These are phyloP conservation scores for Acaromyces ingoldii DNA, from an alignment of 1,284 basidiomycete species.

Conservation along the genomic window DNA sequence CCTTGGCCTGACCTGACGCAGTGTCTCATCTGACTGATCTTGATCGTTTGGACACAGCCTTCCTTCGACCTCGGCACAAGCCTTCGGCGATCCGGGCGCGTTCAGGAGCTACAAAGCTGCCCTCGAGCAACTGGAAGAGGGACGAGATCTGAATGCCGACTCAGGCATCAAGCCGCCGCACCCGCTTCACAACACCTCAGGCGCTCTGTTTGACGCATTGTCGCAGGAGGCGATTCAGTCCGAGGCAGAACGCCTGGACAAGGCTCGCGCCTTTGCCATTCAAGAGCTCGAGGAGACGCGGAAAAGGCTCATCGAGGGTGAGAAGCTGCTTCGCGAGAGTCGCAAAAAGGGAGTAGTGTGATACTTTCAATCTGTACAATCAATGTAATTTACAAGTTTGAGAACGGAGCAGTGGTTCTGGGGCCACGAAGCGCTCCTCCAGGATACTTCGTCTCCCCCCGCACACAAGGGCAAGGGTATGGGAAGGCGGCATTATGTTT, in stretches of 20 bases:
- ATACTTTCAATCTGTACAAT: no score
- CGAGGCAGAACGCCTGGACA: constrained; percentile 73
- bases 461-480: no score
- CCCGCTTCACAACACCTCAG: constrained; percentile 43
- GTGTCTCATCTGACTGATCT: constrained; percentile 41
- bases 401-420: no score
- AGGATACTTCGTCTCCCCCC: no score
- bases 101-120: constrained; percentile 28
- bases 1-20: constrained; percentile 54
- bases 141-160: neutral
- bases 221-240: constrained; percentile 71
- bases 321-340: constrained; percentile 44
- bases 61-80: constrained; percentile 32
- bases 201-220: constrained; percentile 58
- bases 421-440: no score
- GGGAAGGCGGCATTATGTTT: no score
- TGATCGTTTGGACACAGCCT: constrained; percentile 3
- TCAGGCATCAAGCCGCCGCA: constrained; percentile 21
- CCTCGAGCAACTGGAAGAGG: constrained; percentile 7
- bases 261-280: constrained; percentile 65
- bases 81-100: constrained; percentile 31
- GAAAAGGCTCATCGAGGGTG: constrained; percentile 43
- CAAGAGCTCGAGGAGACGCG: constrained; percentile 49
- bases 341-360: no score
- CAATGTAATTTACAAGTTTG: no score